A percentile compares a stretch with the other conserved stretches of the same genome.
Evolutionary conservation across 2,329 filamentous ascomycete genomes (phyloP).

Genomic region (Thielaviopsis populi): DNA sequence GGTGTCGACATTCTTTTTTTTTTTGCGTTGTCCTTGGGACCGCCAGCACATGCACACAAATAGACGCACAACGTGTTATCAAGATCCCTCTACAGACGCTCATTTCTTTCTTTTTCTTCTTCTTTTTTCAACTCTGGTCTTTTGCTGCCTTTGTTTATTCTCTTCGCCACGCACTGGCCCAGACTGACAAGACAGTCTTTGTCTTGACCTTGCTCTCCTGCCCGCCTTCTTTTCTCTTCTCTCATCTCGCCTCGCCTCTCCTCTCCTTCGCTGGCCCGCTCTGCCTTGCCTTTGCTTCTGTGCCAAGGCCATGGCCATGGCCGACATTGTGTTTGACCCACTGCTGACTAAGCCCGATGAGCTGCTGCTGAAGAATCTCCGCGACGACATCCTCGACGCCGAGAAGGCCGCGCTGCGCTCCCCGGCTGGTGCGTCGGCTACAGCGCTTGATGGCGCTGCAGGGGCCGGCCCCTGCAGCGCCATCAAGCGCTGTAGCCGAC

Average conservation of each 20-base stretch:
- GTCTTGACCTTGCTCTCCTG: too few relatives aligned
- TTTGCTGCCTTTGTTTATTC: not conserved
- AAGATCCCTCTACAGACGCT: not conserved
- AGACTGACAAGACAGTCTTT: too few relatives aligned
- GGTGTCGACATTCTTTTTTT: conserved; percentile 15
- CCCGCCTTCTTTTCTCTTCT: not conserved
- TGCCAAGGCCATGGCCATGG: conserved; percentile 7
- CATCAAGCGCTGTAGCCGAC: not conserved
- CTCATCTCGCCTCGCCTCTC: not conserved
- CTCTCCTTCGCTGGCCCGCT: not conserved
- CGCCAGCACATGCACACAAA: not conserved
- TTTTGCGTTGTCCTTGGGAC: not conserved
- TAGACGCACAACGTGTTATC: not conserved
- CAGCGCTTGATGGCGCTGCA: not conserved
- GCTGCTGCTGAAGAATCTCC: conserved; percentile 28
- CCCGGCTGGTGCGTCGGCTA: not conserved
- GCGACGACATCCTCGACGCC: conserved; percentile 25
- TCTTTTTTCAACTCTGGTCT: not conserved
- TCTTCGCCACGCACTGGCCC: not conserved
- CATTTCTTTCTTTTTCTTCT: not conserved
- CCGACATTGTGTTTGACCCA: conserved; percentile 25
- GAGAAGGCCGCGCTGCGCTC: not conserved
- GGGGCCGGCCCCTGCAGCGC: not conserved
- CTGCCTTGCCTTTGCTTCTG: not conserved
- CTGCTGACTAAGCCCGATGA: conserved; percentile 29